Base-by-base conservation (phyloP, 1,139 yeast genomes). In the Debaryomyces subglobosus region DNA sequence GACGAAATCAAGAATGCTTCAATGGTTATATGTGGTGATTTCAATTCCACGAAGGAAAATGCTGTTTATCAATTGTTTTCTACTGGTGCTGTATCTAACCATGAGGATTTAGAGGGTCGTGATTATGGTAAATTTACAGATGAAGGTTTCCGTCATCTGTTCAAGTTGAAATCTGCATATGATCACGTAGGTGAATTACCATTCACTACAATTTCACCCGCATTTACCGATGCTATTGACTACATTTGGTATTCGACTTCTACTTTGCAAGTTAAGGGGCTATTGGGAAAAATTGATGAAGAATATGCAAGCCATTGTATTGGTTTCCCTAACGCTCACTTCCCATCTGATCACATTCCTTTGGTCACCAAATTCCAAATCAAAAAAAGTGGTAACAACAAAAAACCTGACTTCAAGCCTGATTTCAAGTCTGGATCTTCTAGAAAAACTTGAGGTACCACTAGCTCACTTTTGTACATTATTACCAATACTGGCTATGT, bases 301-400 rank as follows among this genome's bases (percentile, higher is more conserved):
- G 86, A 85, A 6, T 94, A 94, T 65, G 77, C 86, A 39, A 75
- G 81, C 51, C 84, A 85, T 56, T 84, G 85, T 55, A 87, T 94
- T 62, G 99, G 98, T 8, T 85, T 94, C 68, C 99, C 99, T 20
- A 90, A 90, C 64, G 91, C 92, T 16, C 89, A 91, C 64, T 87
- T 88, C 71, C 97, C 98, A 32, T 89, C 97, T 40, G 99, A 94
- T 68, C 98, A 94, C 69, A 82, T 92, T 60, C 94, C 97, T 15
- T 74, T 92, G 55, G 80, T 91, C 49, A 77, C 94, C 25, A 84
- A 85, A 65, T 86, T 91, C 60, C 89, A 84, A 59, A 79, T 90
- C 62, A 84, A 84, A 65, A 86, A 83, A 64, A 58, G 61, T 40
- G 62, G 58, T 24, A 52, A 63, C 8, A 47, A 55, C 15, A 64